A percentile compares a stretch with the other conserved stretches of the same genome.
Evolutionary conservation across 495 filamentous ascomycete species (phyloP).

Genomic region (Melanomma pulvis-pyrius): DNA sequence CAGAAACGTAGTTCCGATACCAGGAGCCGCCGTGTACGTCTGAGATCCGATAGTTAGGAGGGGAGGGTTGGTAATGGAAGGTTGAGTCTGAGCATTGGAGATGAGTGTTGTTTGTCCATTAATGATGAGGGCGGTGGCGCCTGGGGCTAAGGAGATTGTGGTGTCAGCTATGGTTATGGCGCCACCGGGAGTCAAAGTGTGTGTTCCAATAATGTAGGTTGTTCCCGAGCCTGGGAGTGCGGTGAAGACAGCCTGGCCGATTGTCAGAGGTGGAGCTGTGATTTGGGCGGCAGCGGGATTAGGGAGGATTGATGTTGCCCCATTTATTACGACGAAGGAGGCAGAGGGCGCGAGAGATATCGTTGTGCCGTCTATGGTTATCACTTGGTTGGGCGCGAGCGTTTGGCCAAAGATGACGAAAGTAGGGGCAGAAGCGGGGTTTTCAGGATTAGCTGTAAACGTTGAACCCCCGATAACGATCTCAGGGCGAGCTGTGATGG

Average conservation of each 20-base stretch:
- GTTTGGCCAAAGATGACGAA: conserved; percentile 36
- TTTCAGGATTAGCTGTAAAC: conserved; percentile 18
- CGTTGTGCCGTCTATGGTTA: conserved; percentile 29
- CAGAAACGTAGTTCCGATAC: conserved; percentile 39
- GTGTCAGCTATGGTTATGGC: conserved; percentile 38
- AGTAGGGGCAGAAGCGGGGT: background rate
- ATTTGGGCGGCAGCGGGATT: conserved; percentile 17
- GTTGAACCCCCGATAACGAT: conserved; percentile 20
- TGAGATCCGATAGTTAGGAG: conserved; percentile 32
- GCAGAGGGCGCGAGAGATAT: conserved; percentile 33
- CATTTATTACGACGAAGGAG: conserved; percentile 28
- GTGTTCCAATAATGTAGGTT: conserved; percentile 41
- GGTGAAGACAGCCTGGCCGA: conserved; percentile 40
- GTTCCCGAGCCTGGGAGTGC: conserved; percentile 38
- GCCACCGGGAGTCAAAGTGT: conserved; percentile 43
- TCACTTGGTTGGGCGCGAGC: conserved; percentile 25
- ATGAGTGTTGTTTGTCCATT: conserved; percentile 31
- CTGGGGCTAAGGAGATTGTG: conserved; percentile 37
- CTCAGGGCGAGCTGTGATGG: background rate
- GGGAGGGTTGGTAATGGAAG: conserved; percentile 29
- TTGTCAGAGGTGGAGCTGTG: conserved; percentile 41
- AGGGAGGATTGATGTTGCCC: conserved; percentile 15
- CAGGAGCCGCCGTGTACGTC: conserved; percentile 36
- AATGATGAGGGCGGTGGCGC: conserved; percentile 38
- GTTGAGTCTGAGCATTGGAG: background rate